Evolutionary conservation across 306 rosid species (phyloP).

Genomic region (Dryas octopetala): DNA sequence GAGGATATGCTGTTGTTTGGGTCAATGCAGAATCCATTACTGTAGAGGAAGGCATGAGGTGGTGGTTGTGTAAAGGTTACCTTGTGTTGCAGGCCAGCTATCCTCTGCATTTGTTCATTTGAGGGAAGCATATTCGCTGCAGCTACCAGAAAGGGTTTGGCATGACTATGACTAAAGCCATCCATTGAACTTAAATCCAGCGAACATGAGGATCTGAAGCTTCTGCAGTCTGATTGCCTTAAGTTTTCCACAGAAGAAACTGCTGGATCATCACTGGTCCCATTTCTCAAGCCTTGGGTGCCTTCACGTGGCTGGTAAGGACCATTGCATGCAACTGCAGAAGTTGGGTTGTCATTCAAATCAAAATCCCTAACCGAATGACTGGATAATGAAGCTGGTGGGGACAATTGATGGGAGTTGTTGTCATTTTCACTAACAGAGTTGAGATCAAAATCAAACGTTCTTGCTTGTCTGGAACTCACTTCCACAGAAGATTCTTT

Average conservation of each 20-base stretch:
- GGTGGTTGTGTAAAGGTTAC: constrained; percentile 15
- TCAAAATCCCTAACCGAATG: constrained; percentile 36
- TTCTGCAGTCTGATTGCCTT: constrained; percentile 17
- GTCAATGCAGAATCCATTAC: constrained; percentile 31
- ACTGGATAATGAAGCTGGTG: background rate
- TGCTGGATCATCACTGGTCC: constrained; percentile 1
- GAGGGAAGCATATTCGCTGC: constrained; percentile 21
- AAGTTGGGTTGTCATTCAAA: constrained; percentile 30
- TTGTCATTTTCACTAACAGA: constrained; percentile 24
- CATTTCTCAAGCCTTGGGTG: constrained; percentile 5
- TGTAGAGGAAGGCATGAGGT: constrained; percentile 21
- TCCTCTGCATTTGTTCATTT: constrained; percentile 30
- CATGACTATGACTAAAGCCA: constrained; percentile 13
- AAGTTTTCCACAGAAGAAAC: constrained; percentile 21
- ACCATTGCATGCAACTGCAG: constrained; percentile 12
- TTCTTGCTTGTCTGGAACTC: constrained; percentile 25
- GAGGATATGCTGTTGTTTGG: constrained; percentile 23
- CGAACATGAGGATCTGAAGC: constrained; percentile 22
- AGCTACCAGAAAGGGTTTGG: constrained; percentile 25
- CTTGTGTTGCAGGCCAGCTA: constrained; percentile 26
- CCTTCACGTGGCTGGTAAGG: constrained; percentile 17
- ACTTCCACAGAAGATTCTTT: constrained; percentile 29
- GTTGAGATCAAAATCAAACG: constrained; percentile 34
- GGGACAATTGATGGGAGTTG: constrained; percentile 16
- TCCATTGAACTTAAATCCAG: constrained; percentile 22